A percentile compares a stretch with the other conserved stretches of the same genome.
Conservation (phyloP, 768 basidiomycete species). For the Pholiota microspora region DNA sequence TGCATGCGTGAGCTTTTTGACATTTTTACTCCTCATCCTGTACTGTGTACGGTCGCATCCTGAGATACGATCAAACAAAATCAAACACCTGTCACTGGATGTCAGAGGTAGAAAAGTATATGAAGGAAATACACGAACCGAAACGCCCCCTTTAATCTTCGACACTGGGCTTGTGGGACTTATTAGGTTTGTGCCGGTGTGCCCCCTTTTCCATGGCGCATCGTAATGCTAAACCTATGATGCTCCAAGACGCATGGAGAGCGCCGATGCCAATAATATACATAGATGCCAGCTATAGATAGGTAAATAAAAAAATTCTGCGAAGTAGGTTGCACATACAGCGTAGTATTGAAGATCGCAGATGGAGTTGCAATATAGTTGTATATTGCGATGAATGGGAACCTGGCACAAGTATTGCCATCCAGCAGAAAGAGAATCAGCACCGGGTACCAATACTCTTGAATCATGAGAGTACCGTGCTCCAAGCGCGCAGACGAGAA, state of each 20-base stretch:
- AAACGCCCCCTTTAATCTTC: conserved; percentile 59
- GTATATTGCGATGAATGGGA: conserved; percentile 56
- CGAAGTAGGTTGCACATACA: conserved; percentile 36
- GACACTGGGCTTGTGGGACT: conserved; percentile 26
- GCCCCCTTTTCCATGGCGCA: conserved; percentile 62
- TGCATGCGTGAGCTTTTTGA: not conserved
- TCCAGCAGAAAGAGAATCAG: conserved; percentile 44
- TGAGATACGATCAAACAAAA: conserved; percentile 30
- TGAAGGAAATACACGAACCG: conserved; percentile 31
- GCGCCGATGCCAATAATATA: conserved; percentile 42
- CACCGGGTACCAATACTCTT: conserved; percentile 32
- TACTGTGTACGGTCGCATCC: conserved; percentile 57
- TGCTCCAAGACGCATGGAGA: conserved; percentile 54
- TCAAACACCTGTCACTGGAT: conserved; percentile 24
- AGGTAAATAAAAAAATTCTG: conserved; percentile 12
- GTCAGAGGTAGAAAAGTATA: not conserved
- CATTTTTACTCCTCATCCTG: conserved; percentile 68
- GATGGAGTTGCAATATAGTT: conserved; percentile 51
- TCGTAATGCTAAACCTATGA: conserved; percentile 57
- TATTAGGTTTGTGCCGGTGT: conserved; percentile 45
- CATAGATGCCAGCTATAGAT: conserved; percentile 26
- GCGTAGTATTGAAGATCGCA: conserved; percentile 72
- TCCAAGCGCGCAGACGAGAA: conserved; percentile 65
- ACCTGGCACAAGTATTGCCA: conserved; percentile 67
- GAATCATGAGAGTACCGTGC: conserved; percentile 57